These are phyloP conservation scores for Neonothopanus nambi DNA, from an alignment of 1,284 basidiomycete genomes.

Conservation along the genomic window DNA sequence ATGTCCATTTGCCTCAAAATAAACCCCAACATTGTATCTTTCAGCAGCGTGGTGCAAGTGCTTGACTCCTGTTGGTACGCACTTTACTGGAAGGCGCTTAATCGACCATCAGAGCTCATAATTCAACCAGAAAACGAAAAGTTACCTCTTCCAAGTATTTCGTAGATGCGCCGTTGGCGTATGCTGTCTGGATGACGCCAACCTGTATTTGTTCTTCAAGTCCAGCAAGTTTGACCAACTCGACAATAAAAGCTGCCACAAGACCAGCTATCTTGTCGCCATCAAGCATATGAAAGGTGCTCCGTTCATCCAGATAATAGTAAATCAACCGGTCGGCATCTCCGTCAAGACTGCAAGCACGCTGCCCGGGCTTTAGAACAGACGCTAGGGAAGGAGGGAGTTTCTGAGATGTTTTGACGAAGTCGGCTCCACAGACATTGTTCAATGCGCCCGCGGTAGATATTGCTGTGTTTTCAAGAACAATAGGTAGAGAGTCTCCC, in stretches of 20 bases:
- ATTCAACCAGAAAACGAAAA: constrained; percentile 4
- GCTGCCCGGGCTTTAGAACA: constrained; percentile 65
- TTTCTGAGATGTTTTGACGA: constrained; percentile 91
- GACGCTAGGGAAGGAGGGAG: constrained; percentile 74
- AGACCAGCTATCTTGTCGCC: constrained; percentile 98
- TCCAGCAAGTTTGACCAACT: constrained; percentile 84
- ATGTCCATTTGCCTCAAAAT: constrained; percentile 99
- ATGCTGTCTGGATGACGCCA: constrained; percentile 97
- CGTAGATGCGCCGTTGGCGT: constrained; percentile 97
- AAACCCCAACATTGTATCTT: constrained; percentile 92
- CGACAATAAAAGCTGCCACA: constrained; percentile 91
- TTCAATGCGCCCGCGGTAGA: constrained; percentile 79
- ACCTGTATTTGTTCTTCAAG: constrained; percentile 75
- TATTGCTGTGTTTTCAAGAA: constrained; percentile 70
- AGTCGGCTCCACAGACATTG: constrained; percentile 92
- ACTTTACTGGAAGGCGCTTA: constrained; percentile 90
- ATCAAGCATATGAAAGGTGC: constrained; percentile 89
- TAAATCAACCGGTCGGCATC: constrained; percentile 98
- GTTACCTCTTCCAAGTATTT: constrained; percentile 83
- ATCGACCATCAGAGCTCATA: background rate
- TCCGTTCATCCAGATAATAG: constrained; percentile 82
- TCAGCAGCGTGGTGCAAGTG: constrained; percentile 98
- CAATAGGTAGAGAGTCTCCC: constrained; percentile 53
- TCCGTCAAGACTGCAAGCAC: constrained; percentile 93
- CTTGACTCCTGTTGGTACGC: constrained; percentile 97